Conservation (phyloP, 2,329 filamentous ascomycete species). For the Coniosporium tulheliwenetii region DNA sequence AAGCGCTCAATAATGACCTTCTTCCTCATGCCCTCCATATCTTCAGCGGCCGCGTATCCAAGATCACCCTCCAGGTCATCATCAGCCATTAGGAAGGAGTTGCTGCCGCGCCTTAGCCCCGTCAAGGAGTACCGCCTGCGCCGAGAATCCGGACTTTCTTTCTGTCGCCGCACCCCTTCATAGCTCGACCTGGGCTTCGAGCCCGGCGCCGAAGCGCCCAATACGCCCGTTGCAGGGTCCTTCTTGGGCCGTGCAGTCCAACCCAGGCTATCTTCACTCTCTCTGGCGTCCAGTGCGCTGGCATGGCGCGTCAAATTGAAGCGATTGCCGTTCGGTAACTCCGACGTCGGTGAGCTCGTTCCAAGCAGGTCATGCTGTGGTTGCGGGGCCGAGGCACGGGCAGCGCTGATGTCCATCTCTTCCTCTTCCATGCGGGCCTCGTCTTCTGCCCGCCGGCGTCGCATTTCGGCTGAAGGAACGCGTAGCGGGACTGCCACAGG, state of each 20-base stretch:
- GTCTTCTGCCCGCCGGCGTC: constrained; percentile 39
- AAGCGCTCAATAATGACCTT: constrained; percentile 95
- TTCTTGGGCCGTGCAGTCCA: too few relatives aligned
- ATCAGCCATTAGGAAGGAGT: constrained; percentile 38
- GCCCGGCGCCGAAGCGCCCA: constrained; percentile 8
- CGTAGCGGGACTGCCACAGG: constrained; percentile 87
- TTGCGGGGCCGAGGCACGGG: constrained; percentile 38
- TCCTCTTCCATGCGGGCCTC: constrained; percentile 42
- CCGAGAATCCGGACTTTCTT: constrained; percentile 11
- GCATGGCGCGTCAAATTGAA: constrained; percentile 32
- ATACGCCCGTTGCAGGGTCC: not conserved
- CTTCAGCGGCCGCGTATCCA: constrained; percentile 85
- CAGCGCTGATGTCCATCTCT: constrained; percentile 77
- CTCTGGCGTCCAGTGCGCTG: constrained; percentile 23
- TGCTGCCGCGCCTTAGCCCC: constrained; percentile 13
- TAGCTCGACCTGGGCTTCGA: constrained; percentile 24
- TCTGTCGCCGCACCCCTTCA: constrained; percentile 18
- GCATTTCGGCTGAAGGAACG: constrained; percentile 69
- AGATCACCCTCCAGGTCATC: constrained; percentile 83
- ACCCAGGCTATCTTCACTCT: constrained; percentile 5
- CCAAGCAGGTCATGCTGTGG: constrained; percentile 53
- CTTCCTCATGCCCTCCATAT: constrained; percentile 77
- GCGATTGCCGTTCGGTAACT: constrained; percentile 21
- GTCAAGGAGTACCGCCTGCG: not conserved
- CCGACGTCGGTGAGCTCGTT: constrained; percentile 39